A percentile compares a stretch with the other conserved stretches of the same genome.
These are phyloP conservation scores for Symbiodinium natans DNA, from an alignment of 73 alveolate genomes.

Conservation along the genomic window DNA sequence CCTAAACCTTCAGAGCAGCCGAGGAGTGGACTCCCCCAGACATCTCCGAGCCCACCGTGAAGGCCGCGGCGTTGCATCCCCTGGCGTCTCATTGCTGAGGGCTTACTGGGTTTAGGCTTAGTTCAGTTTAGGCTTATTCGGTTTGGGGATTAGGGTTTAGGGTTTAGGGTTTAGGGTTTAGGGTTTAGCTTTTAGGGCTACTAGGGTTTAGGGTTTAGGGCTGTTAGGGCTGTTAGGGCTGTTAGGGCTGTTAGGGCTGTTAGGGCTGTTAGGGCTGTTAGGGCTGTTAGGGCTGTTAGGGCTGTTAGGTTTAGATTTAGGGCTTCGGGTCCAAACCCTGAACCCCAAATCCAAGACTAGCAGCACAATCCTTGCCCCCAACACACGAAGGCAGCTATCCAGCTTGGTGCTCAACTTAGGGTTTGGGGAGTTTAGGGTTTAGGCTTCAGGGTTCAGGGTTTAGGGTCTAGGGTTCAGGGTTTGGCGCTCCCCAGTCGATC, in stretches of 20 bases:
- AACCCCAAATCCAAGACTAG: not conserved
- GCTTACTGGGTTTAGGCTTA: not conserved
- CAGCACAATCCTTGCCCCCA: not conserved
- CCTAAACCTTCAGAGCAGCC: not conserved
- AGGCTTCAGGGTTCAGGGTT: not conserved
- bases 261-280: not conserved
- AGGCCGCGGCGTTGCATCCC: conserved; percentile 92
- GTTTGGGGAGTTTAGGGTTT: too few species aligned
- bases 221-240: not conserved
- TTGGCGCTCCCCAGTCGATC: too few species aligned
- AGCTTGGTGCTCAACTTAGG: not conserved
- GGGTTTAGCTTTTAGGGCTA: not conserved
- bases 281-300: not conserved
- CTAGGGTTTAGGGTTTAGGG: not conserved
- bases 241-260: not conserved
- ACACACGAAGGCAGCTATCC: not conserved
- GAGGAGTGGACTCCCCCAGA: conserved; percentile 44
- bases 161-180: not conserved
- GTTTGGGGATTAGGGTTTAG: not conserved
- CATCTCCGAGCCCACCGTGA: conserved; percentile 89
- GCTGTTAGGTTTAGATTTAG: not conserved
- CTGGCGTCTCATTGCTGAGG: not conserved
- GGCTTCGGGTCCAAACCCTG: not conserved
- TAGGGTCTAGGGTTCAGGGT: not conserved
- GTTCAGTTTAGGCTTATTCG: not conserved